Evolutionary conservation across 164 flowering plant species (phyloP), one percentile per base, ranked within the genome.

Genomic region (Nelumbo lutea): DNA sequence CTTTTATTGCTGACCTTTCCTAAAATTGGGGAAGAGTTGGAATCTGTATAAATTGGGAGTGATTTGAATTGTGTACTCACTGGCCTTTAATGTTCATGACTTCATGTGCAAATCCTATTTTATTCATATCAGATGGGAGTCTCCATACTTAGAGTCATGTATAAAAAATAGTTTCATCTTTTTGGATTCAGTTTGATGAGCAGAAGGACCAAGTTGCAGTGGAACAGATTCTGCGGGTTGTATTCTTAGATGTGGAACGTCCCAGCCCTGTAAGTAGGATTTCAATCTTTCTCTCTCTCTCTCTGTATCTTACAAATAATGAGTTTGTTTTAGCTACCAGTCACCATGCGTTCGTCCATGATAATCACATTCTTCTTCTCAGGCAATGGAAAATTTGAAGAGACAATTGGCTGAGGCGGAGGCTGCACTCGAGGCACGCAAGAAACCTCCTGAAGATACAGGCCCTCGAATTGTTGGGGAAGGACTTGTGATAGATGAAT

Each of bases 401-500:
- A 90, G 93, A 8, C 91, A 82, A 63, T 75, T 94, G 76, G 93
- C 96, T 42, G 98, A 94, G 79, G 98, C 98, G 40, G 98, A 94
- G 68, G 92, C 95, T 55, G 95, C 86, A 43, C 65, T 84, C 14
- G 98, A 94, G 75, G 70, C 86, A 13, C 88, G 90, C 8, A 94
- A 91, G 82, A 94, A 90, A 75, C 96, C 97, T 71, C 93, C 83
- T 39, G 85, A 79, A 64, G 93, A 90, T 15, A 73, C 85, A 11
- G 93, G 96, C 27, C 90, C 90, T 0, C 80, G 78, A 52, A 80
- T 85, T 67, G 86, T 87, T 64, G 98, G 96, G n/a, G 97, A 94
- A 81, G 97, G 96, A 59, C 92, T 90, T 70, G 96, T 94, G n/a
- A 94, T 94, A 44, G 97, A 91, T 78, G 96, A 90, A 83, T 88